Base-by-base conservation (phyloP, 2,329 filamentous ascomycete genomes). In the Hymenoscyphus albidus region DNA sequence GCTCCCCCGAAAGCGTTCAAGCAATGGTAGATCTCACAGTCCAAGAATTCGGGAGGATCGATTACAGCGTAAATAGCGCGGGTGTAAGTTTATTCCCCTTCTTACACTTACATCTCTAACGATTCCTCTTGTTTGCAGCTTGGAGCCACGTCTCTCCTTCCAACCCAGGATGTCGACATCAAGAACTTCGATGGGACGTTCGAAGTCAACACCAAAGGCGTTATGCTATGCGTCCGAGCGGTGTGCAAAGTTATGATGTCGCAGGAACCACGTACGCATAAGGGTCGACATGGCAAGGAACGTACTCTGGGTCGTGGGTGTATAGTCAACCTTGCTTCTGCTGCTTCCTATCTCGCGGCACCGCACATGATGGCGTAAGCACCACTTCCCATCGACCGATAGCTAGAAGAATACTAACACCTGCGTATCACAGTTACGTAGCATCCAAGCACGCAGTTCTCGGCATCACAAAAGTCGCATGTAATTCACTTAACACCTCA, bases 301-400 rank as follows among this genome's bases (percentile, higher is more conserved):
- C 60, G 63, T 2, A 62, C 3, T 6, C 35, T 66, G 1, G 64
- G 63, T 1, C 69, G 68, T n/a, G 86, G 85, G 3, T 80, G 86
- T 54, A 83, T 88, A 67, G 80, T 88, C 61, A 88, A 85, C 68
- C 75, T 88, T 63, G 84, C 81, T 56, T 83, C 80, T 60, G 40
- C 40, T 13, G 12, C 16, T 16, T 42, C 40, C 40, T 42, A 42
- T 42, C 12, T 42, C 16, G 40, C 40, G 0, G 73, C 73, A 5
- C 74, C 74, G 22, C 71, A 73, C 44, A 72, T 73, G 6, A 39
- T 72, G 5, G 67, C 70, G 5, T 27, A 27, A 27, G 27, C 27
- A 27, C 2, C 27, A 27, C 1, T 27, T 27, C 27, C 27, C 3
- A 2, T 27, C 27, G 27, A 27, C 27, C 27, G 27, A 27, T 27